Evolutionary conservation across 2,329 filamentous ascomycete genomes (phyloP).

Genomic region (Aureobasidium vineae): DNA sequence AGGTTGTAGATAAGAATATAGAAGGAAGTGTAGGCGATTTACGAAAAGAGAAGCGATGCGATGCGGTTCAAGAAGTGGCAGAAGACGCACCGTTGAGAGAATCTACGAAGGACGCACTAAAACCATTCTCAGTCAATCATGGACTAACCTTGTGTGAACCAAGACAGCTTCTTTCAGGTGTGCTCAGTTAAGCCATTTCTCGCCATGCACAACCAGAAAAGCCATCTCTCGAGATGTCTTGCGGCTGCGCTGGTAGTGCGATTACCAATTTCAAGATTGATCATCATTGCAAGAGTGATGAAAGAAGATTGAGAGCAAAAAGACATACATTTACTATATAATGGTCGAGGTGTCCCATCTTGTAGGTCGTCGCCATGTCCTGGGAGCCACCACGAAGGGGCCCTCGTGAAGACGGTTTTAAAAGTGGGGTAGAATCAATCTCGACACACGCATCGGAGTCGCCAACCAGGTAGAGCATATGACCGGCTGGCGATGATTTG

Average conservation of each 20-base stretch:
- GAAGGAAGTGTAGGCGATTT: too few relatives aligned
- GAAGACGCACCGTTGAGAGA: too few relatives aligned
- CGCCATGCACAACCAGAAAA: slow-evolving; percentile 53
- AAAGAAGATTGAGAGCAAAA: background rate
- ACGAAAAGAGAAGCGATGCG: too few relatives aligned
- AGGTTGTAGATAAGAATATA: too few relatives aligned
- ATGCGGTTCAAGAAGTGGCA: too few relatives aligned
- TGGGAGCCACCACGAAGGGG: slow-evolving; percentile 57
- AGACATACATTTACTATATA: slow-evolving; percentile 25
- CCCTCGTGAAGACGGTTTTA: slow-evolving; percentile 84
- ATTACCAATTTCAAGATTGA: slow-evolving; percentile 48
- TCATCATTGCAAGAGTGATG: slow-evolving; percentile 33
- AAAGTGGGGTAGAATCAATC: slow-evolving; percentile 63
- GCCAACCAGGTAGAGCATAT: slow-evolving; percentile 59
- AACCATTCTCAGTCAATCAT: background rate
- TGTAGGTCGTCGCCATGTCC: slow-evolving; percentile 67
- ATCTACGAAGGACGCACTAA: too few relatives aligned
- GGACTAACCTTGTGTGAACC: background rate
- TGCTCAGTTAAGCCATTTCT: slow-evolving; percentile 42
- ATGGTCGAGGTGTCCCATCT: slow-evolving; percentile 54
- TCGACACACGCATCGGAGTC: slow-evolving; percentile 71
- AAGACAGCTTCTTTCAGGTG: background rate
- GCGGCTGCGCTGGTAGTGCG: slow-evolving; percentile 51
- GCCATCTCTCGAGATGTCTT: slow-evolving; percentile 35
- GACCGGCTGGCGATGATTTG: slow-evolving; percentile 69